Base-by-base conservation (phyloP, 202 grass and related monocot genomes). In the Eragrostis tef region DNA sequence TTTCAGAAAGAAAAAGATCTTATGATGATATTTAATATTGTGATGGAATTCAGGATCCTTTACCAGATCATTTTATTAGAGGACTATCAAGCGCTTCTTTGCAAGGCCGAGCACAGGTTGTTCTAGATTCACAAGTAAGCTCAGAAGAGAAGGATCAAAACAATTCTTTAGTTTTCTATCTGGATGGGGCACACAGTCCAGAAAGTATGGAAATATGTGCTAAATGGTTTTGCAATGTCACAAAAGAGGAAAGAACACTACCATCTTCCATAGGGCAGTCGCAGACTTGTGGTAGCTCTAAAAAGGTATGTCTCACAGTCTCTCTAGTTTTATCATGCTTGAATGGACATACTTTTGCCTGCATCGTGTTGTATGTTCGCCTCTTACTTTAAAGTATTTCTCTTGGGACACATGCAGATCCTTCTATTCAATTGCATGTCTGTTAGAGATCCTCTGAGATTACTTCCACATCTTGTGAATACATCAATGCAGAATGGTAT, bases 361-460 rank as follows among this genome's bases (percentile, higher is more conserved):
- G 61, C 58, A 53, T 71, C 44, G 22, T 42, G 43, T 79, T 22
- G 42, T 71, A 51, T 70, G 67, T 49, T 70, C 52, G 44, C 65
- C 43, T 60, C 70, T 80, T 61, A 58, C 43, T 53, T 31, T 13
- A 42, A 27, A 41, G 7, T 68, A 3, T 81, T 82, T 85, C 11
- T 67, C 86, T 64, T 83, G 62, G 50, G 53, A 51, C 14, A 39
- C 24, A 82, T 77, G 10, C 83, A 93, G 96, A 93, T 99, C 80
- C 92, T 99, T 84, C 46, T 99, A 67, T 99, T 99, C 78, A 99
- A 99, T 84, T 99, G 96, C 89, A 99, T 99, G 96, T 90, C 93
- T 47, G 93, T 99, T 60, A 93, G 93, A 88, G 93, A 96, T 89
- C 96, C 93, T 77, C 74, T 91, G 83, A 63, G 89, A 64, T 81